Conservation (phyloP, 768 basidiomycete species). For the Royoungia palumana region DNA sequence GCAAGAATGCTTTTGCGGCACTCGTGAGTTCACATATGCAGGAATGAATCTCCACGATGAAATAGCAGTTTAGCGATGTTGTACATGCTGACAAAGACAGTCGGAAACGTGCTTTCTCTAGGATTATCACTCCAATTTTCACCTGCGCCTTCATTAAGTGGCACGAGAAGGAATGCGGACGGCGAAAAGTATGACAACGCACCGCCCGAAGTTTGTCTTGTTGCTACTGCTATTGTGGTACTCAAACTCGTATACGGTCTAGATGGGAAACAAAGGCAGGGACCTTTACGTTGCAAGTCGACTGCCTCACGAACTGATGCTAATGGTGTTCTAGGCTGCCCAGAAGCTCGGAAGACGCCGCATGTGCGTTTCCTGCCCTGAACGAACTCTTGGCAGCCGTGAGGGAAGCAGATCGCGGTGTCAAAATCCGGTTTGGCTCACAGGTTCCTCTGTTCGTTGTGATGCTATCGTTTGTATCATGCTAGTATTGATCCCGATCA, state of each 20-base stretch:
- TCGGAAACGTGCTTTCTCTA: constrained; percentile 53
- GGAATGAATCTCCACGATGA: neutral
- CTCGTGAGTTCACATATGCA: constrained; percentile 54
- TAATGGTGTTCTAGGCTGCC: constrained; percentile 38
- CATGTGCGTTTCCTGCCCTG: constrained; percentile 52
- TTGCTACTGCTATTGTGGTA: constrained; percentile 59
- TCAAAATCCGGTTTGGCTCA: constrained; percentile 41
- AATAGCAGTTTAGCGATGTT: constrained; percentile 44
- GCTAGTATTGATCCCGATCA: constrained; percentile 1
- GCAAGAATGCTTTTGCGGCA: constrained; percentile 58
- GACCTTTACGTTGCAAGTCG: constrained; percentile 1
- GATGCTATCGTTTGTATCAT: constrained; percentile 4
- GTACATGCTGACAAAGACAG: constrained; percentile 59
- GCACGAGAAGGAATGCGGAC: constrained; percentile 36
- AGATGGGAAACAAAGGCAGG: constrained; percentile 63
- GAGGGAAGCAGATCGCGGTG: constrained; percentile 34
- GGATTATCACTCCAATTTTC: constrained; percentile 58
- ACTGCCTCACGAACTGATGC: constrained; percentile 9
- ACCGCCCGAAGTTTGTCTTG: constrained; percentile 64
- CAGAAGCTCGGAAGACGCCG: constrained; percentile 49
- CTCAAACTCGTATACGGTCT: constrained; percentile 86
- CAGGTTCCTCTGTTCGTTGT: constrained; percentile 44
- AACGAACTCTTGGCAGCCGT: constrained; percentile 48
- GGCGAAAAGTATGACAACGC: constrained; percentile 58
- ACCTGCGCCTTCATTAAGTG: constrained; percentile 43